phyloP scores from a whole-genome alignment of 108 stramenopile species.

The Cyclotella kingstonii region DNA sequence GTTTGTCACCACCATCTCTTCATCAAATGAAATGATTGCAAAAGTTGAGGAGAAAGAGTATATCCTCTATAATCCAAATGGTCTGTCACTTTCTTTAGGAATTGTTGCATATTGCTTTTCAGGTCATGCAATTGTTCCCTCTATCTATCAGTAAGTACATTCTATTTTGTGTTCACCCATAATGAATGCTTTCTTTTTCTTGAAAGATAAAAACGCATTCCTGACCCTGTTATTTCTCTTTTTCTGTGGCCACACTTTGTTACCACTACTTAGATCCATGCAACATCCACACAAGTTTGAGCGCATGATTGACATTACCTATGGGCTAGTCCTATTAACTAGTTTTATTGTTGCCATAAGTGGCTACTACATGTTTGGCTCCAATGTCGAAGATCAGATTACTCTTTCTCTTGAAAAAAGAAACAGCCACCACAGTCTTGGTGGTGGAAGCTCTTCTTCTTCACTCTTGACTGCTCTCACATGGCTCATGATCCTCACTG shows the following conservation, averaged over 20 bases:
- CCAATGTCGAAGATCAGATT: conserved; percentile 75
- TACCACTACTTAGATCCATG: conserved; percentile 50
- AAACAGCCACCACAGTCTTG: conserved; percentile 32
- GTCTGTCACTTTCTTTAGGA: conserved; percentile 60
- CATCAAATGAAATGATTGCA: background rate
- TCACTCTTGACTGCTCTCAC: conserved; percentile 67
- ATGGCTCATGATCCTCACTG: conserved; percentile 83
- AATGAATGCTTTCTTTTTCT: background rate
- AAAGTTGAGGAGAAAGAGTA: conserved; percentile 22
- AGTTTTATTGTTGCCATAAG: conserved; percentile 65
- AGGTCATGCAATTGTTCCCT: conserved; percentile 81
- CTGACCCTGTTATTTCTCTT: no score
- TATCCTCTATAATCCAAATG: conserved; percentile 38
- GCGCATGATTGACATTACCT: conserved; percentile 62
- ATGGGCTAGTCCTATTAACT: conserved; percentile 46
- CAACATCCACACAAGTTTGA: conserved; percentile 72
- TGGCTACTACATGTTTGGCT: conserved; percentile 80
- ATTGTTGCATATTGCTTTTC: conserved; percentile 77
- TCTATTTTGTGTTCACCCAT: background rate
- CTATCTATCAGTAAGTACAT: conserved; percentile 51
- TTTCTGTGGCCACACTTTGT: no score
- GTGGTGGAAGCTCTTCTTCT: no score
- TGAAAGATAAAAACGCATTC: no score
- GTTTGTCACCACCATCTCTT: conserved; percentile 37
- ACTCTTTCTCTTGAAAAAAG: conserved; percentile 68